phyloP scores from a whole-genome alignment of 352 stramenopile genomes.

The Pythium scleroteichum region DNA sequence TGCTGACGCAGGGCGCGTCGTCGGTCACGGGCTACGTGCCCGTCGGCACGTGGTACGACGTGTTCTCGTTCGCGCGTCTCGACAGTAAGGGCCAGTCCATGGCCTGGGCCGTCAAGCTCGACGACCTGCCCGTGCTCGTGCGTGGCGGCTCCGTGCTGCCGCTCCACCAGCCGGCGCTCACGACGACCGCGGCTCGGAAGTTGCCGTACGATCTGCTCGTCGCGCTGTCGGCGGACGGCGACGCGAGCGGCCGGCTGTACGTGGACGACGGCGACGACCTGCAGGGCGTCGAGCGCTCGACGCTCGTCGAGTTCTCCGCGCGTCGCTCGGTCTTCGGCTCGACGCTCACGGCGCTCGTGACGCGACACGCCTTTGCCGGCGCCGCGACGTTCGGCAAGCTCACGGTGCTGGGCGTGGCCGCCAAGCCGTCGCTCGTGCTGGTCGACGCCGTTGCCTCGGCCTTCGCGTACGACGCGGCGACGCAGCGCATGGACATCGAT shows the following conservation, averaged over 20 bases:
- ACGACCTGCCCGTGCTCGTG: slow-evolving; percentile 63
- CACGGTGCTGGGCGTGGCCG: slow-evolving; percentile 27
- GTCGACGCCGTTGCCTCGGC: slow-evolving; percentile 3
- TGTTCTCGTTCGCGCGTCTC: slow-evolving; percentile 51
- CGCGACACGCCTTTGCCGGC: slow-evolving; percentile 20
- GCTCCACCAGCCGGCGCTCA: slow-evolving; percentile 50
- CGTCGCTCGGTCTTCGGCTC: neutral
- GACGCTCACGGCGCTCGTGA: slow-evolving; percentile 20
- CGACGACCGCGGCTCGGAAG: slow-evolving; percentile 39
- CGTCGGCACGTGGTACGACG: slow-evolving; percentile 50
- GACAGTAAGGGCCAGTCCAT: slow-evolving; percentile 29
- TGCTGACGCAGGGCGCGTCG: slow-evolving; percentile 50
- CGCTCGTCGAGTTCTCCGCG: slow-evolving; percentile 37
- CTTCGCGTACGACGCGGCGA: slow-evolving; percentile 22
- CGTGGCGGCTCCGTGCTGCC: slow-evolving; percentile 48
- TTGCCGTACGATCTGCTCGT: slow-evolving; percentile 58
- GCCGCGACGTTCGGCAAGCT: slow-evolving; percentile 30
- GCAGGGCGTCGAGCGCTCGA: slow-evolving; percentile 26
- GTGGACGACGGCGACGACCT: slow-evolving; percentile 56
- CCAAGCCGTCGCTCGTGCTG: slow-evolving; percentile 1
- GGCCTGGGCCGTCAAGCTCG: slow-evolving; percentile 41
- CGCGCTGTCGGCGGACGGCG: slow-evolving; percentile 26
- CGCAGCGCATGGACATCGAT: slow-evolving; percentile 28
- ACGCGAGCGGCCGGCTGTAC: slow-evolving; percentile 47
- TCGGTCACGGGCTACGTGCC: slow-evolving; percentile 48